A percentile compares a stretch with the other conserved stretches of the same genome.
Evolutionary conservation across 495 filamentous ascomycete species (phyloP).

Genomic region (Aspergillus mulundensis): DNA sequence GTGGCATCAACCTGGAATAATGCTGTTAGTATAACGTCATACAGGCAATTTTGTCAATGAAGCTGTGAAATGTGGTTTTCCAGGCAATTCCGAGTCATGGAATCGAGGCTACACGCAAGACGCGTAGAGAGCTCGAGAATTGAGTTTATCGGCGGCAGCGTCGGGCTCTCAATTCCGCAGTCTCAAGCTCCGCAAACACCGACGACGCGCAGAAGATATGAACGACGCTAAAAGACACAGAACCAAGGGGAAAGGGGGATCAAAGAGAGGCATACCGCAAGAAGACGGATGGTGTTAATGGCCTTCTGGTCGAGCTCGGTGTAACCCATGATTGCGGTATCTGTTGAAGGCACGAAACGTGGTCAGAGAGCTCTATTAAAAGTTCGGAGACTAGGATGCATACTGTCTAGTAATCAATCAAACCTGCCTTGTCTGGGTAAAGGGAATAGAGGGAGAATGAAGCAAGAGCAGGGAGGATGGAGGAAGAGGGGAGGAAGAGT

Average conservation of each 20-base stretch:
- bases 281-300: conserved; percentile 95
- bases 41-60: not conserved
- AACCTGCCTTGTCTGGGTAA: conserved; percentile 7
- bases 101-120: not conserved
- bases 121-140: not conserved
- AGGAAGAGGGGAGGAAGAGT: conserved; percentile 21
- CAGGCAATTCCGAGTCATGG: not conserved
- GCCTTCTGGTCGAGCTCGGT: conserved; percentile 78
- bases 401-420: conserved; percentile 17
- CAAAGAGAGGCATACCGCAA: conserved; percentile 62
- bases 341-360: conserved; percentile 14
- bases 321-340: conserved; percentile 77
- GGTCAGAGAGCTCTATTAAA: conserved; percentile 8
- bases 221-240: conserved; percentile 14
- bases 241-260: conserved; percentile 11
- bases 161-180: not conserved
- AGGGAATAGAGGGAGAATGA: conserved; percentile 17
- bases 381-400: not conserved
- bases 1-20: conserved; percentile 87
- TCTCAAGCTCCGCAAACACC: not conserved
- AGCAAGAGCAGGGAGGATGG: conserved; percentile 16
- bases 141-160: not conserved
- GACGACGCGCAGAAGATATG: not conserved
- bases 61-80: not conserved
- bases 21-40: conserved; percentile 15